phyloP scores from a whole-genome alignment of 2,329 filamentous ascomycete genomes.

The Colletotrichum phormii region DNA sequence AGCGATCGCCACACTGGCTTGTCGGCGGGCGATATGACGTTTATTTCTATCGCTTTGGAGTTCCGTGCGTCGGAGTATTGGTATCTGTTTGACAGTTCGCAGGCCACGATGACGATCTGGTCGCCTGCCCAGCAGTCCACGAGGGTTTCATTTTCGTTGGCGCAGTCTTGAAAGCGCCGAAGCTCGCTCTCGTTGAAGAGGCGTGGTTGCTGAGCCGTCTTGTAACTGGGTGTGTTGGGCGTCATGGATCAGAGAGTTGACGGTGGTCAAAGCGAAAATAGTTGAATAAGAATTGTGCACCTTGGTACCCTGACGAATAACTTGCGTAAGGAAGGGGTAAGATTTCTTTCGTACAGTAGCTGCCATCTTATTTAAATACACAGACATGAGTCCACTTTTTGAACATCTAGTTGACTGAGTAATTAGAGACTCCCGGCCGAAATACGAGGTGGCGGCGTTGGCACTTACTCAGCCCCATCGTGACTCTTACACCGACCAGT shows the following conservation, averaged over 20 bases:
- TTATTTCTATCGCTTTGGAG: not conserved
- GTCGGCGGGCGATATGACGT: not conserved
- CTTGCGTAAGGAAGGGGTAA: not conserved
- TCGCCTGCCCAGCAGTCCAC: slow-evolving; percentile 4
- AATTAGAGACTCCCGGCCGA: not conserved
- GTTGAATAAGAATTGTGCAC: too few species aligned
- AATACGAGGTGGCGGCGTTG: not conserved
- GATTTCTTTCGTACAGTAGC: not conserved
- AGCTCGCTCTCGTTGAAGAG: slow-evolving; percentile 3
- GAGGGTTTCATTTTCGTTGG: slow-evolving; percentile 9
- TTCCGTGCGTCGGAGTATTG: not conserved
- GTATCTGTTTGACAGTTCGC: not conserved
- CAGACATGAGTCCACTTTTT: not conserved
- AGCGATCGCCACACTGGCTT: not conserved
- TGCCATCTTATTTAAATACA: not conserved
- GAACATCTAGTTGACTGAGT: not conserved
- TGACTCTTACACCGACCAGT: not conserved
- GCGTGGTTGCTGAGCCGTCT: not conserved
- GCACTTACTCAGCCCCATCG: not conserved
- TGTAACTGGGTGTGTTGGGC: slow-evolving; percentile 43
- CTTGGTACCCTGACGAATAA: too few species aligned
- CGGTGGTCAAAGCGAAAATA: not conserved
- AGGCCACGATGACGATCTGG: not conserved
- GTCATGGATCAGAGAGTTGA: not conserved
- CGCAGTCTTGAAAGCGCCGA: slow-evolving; percentile 6